These are phyloP conservation scores for Oryza coarctata DNA, from an alignment of 176 grass and related monocot genomes.

Conservation along the genomic window DNA sequence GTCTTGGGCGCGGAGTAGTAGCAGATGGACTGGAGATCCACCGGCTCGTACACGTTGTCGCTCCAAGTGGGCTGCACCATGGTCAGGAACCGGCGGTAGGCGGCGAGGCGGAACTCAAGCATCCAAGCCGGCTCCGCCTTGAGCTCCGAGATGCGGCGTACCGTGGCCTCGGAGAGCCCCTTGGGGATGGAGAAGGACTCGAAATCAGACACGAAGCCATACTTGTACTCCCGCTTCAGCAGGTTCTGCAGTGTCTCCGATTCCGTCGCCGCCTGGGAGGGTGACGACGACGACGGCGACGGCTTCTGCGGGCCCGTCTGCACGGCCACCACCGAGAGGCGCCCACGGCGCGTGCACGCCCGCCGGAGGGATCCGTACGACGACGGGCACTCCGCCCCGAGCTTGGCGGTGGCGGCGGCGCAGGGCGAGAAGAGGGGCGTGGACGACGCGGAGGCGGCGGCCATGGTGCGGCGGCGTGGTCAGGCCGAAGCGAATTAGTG, in stretches of 20 bases:
- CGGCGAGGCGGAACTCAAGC: constrained; percentile 79
- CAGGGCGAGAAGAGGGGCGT: constrained; percentile 49
- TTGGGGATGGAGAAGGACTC: constrained; percentile 93
- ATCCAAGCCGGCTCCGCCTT: constrained; percentile 97
- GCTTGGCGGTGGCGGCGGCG: constrained; percentile 33
- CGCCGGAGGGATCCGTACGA: background rate
- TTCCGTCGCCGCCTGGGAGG: constrained; percentile 43
- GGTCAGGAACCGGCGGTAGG: constrained; percentile 70
- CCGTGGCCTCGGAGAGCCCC: constrained; percentile 78
- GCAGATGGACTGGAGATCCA: constrained; percentile 89
- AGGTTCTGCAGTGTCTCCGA: constrained; percentile 76
- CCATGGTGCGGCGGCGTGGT: constrained; percentile 30
- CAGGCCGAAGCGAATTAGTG: constrained; percentile 30
- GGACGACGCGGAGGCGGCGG: constrained; percentile 48
- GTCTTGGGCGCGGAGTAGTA: constrained; percentile 92
- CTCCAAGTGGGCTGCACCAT: constrained; percentile 86
- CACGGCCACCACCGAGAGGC: constrained; percentile 56
- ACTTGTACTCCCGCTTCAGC: constrained; percentile 90
- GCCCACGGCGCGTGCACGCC: constrained; percentile 26
- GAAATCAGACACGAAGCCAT: constrained; percentile 85
- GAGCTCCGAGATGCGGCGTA: constrained; percentile 76
- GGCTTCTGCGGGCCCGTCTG: constrained; percentile 65
- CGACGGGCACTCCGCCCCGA: constrained; percentile 16
- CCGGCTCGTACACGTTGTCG: constrained; percentile 71
- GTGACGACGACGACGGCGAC: constrained; percentile 21